A percentile compares a stretch with the other conserved stretches of the same genome.
Evolutionary conservation across 1,139 yeast species (phyloP).

Genomic region (Yamadazyma buinensis): DNA sequence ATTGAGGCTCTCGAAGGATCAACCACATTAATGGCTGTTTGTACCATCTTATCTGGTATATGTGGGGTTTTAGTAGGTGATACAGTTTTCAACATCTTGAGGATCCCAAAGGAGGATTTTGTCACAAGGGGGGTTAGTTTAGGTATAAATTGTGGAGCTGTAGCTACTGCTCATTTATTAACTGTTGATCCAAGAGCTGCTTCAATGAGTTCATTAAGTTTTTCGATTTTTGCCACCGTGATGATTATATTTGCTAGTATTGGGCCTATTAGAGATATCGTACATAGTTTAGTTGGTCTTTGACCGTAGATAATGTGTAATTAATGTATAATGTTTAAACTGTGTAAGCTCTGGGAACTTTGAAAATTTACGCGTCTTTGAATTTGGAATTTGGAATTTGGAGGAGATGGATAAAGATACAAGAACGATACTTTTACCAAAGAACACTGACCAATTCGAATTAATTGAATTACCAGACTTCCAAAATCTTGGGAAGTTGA

Average conservation of each 20-base stretch:
- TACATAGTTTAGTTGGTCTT: slow-evolving; percentile 28
- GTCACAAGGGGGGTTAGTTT: slow-evolving; percentile 73
- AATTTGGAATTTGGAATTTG: neutral
- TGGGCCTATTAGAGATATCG: slow-evolving; percentile 26
- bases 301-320: too few species aligned
- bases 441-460: slow-evolving; percentile 10
- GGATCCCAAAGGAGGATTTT: slow-evolving; percentile 61
- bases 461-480: slow-evolving; percentile 25
- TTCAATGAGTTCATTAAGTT: slow-evolving; percentile 69
- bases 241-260: slow-evolving; percentile 70
- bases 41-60: slow-evolving; percentile 75
- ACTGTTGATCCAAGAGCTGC: slow-evolving; percentile 76
- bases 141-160: slow-evolving; percentile 79
- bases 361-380: too few species aligned
- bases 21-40: slow-evolving; percentile 70
- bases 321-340: too few species aligned
- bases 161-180: slow-evolving; percentile 72
- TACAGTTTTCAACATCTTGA: slow-evolving; percentile 36
- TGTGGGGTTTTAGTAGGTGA: slow-evolving; percentile 72
- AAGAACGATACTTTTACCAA: slow-evolving; percentile 21
- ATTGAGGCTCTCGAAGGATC: slow-evolving; percentile 65
- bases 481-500: slow-evolving; percentile 12
- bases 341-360: too few species aligned
- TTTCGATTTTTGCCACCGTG: slow-evolving; percentile 67
- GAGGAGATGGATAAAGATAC: slow-evolving; percentile 6